Evolutionary conservation across 495 filamentous ascomycete species (phyloP).

Genomic region (Podospora comata): DNA sequence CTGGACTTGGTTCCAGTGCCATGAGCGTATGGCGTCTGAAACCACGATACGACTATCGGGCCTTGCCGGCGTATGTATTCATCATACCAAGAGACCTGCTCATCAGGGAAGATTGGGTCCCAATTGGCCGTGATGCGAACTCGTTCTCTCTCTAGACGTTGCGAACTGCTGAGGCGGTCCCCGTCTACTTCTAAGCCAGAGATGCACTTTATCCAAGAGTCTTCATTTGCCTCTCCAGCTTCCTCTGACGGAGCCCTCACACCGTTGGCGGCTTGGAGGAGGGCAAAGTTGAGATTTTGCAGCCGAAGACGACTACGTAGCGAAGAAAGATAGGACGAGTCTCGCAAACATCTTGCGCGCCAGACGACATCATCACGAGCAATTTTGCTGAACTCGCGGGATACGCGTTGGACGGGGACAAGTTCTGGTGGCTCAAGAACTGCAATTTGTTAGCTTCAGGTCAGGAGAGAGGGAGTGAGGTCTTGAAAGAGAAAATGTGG

Average conservation of each 20-base stretch:
- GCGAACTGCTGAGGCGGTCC: not conserved
- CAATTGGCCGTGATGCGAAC: conserved; percentile 64
- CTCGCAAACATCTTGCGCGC: conserved; percentile 69
- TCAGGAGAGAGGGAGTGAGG: not conserved
- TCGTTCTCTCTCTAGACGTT: conserved; percentile 42
- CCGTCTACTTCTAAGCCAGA: not conserved
- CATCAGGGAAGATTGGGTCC: conserved; percentile 71
- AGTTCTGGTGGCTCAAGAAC: conserved; percentile 68
- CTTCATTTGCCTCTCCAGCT: not conserved
- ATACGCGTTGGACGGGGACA: conserved; percentile 68
- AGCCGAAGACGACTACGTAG: conserved; percentile 45
- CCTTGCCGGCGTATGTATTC: conserved; percentile 84
- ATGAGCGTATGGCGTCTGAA: conserved; percentile 50
- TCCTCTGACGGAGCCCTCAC: conserved; percentile 14
- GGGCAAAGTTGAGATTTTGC: not conserved
- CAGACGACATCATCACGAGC: conserved; percentile 74
- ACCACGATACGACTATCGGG: conserved; percentile 69
- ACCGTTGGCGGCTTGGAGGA: conserved; percentile 10
- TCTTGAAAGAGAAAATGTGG: not conserved
- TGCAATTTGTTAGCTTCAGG: conserved; percentile 28
- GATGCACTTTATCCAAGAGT: not conserved
- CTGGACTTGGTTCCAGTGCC: conserved; percentile 16
- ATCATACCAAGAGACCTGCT: conserved; percentile 74
- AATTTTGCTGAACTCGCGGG: conserved; percentile 61
- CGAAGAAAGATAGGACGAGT: conserved; percentile 55